A percentile compares a stretch with the other conserved stretches of the same genome.
Evolutionary conservation across 768 basidiomycete species (phyloP).

Genomic region (Mycena vulgaris): DNA sequence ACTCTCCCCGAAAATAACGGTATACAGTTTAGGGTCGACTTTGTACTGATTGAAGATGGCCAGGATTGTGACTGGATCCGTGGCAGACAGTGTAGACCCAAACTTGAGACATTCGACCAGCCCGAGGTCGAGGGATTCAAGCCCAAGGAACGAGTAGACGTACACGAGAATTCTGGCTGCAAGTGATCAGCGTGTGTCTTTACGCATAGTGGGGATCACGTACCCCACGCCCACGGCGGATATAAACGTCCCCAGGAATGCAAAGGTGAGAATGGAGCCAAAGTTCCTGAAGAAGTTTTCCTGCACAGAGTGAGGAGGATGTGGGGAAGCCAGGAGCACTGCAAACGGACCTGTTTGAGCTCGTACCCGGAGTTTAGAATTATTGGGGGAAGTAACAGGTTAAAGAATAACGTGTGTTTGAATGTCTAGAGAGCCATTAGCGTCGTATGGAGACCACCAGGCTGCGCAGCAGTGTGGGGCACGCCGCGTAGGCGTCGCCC

Average conservation of each 20-base stretch:
- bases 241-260: constrained; percentile 96
- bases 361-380: constrained; percentile 99
- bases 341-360: constrained; percentile 85
- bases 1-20: constrained; percentile 97
- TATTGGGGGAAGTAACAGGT: constrained; percentile 97
- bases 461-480: background rate
- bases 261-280: constrained; percentile 94
- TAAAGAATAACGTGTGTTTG: constrained; percentile 98
- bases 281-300: constrained; percentile 99
- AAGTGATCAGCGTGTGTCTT: constrained; percentile 59
- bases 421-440: constrained; percentile 75
- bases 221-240: constrained; percentile 97
- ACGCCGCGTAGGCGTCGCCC: background rate
- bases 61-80: constrained; percentile 97
- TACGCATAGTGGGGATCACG: constrained; percentile 51
- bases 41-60: constrained; percentile 99
- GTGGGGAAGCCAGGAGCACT: background rate
- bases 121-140: constrained; percentile 89
- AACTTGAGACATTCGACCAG: constrained; percentile 96
- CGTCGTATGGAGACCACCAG: constrained; percentile 4
- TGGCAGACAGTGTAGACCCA: constrained; percentile 96
- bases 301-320: constrained; percentile 55
- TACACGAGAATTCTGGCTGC: constrained; percentile 90
- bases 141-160: constrained; percentile 92
- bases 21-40: constrained; percentile 98